Evolutionary conservation across 805 yeast genomes (phyloP).

Genomic region (Cephaloascus fragrans): DNA sequence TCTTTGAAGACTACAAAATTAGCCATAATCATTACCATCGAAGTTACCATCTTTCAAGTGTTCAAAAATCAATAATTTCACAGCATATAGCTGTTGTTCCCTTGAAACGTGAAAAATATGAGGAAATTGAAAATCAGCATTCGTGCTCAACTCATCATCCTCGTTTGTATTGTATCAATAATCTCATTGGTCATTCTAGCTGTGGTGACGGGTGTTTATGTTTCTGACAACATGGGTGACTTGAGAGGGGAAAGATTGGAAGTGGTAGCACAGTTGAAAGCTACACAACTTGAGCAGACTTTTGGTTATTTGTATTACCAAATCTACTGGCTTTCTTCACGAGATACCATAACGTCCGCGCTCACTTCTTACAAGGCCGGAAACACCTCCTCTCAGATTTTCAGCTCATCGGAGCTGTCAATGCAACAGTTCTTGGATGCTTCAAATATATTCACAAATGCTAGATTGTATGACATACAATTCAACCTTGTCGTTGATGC

Average conservation of each 20-base stretch:
- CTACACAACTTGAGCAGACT: conserved; percentile 68
- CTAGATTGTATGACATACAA: conserved; percentile 56
- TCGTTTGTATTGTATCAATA: conserved; percentile 62
- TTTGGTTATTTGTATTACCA: conserved; percentile 58
- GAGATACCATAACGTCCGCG: conserved; percentile 52
- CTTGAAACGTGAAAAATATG: no score
- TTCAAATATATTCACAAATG: conserved; percentile 52
- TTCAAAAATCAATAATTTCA: no score
- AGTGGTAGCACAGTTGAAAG: conserved; percentile 73
- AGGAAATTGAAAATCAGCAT: conserved; percentile 48
- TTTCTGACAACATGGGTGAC: conserved; percentile 48
- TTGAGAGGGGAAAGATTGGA: conserved; percentile 62
- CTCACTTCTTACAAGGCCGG: conserved; percentile 63
- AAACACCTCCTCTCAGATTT: conserved; percentile 39
- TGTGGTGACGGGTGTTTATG: conserved; percentile 62
- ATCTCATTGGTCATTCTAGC: conserved; percentile 66
- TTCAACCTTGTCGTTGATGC: conserved; percentile 20
- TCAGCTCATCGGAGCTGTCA: conserved; percentile 14
- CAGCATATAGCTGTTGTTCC: no score
- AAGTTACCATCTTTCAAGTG: no score
- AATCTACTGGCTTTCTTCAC: conserved; percentile 50
- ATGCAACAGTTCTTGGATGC: conserved; percentile 45
- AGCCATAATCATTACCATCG: no score
- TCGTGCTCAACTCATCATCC: conserved; percentile 62
- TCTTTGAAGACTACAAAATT: no score